Conservation (phyloP, 2,329 filamentous ascomycete species). For the Bipolaris oryzae region DNA sequence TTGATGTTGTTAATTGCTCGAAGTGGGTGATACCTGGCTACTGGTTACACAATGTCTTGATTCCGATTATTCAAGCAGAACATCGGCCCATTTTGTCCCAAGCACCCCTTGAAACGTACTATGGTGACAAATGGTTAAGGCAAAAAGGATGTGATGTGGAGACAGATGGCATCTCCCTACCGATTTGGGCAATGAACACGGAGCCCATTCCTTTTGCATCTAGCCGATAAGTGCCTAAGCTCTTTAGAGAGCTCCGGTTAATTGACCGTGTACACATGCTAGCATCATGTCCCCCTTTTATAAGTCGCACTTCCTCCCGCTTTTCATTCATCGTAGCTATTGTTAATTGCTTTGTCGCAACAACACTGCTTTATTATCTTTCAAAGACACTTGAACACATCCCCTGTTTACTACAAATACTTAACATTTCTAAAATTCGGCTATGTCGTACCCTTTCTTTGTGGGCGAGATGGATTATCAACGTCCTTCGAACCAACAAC, state of each 20-base stretch:
- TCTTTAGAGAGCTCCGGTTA: background rate
- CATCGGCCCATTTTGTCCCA: background rate
- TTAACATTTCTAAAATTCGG: background rate
- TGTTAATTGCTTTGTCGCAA: background rate
- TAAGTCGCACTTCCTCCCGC: background rate
- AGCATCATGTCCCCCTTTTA: background rate
- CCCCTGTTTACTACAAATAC: too few species aligned
- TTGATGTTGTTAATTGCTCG: background rate
- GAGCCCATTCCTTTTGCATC: background rate
- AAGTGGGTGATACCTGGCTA: background rate
- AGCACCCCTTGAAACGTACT: background rate
- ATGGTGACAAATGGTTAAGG: background rate
- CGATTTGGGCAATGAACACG: background rate
- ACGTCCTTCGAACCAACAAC: background rate
- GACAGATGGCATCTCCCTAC: background rate
- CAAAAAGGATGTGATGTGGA: background rate
- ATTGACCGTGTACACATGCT: background rate
- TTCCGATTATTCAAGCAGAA: background rate
- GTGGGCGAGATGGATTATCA: background rate
- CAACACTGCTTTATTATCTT: background rate
- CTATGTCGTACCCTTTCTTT: background rate
- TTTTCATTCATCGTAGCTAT: background rate
- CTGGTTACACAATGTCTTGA: background rate
- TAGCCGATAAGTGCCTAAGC: background rate
- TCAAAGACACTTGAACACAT: too few species aligned